A percentile compares a stretch with the other conserved stretches of the same genome.
These are phyloP conservation scores for Clitopilus hobsonii DNA, from an alignment of 768 basidiomycete species.

Conservation along the genomic window DNA sequence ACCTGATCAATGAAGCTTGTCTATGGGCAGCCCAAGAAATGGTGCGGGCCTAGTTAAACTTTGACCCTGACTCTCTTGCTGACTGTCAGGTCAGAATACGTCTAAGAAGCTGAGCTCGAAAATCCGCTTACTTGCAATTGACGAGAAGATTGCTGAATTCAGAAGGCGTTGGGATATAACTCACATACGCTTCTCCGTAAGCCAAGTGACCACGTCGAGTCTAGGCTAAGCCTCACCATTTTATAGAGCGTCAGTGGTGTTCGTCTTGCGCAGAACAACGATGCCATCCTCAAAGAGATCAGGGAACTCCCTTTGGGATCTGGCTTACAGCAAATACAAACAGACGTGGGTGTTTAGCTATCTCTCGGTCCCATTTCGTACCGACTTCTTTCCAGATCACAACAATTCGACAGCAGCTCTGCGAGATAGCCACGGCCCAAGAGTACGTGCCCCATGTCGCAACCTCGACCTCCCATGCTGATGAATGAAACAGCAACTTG, in stretches of 20 bases:
- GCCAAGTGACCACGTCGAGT: background rate
- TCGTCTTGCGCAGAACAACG: background rate
- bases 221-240: background rate
- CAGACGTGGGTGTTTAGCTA: background rate
- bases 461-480: background rate
- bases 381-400: background rate
- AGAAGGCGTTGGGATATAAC: background rate
- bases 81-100: background rate
- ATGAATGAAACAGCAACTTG: background rate
- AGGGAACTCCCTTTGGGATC: background rate
- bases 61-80: too few species aligned
- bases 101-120: background rate
- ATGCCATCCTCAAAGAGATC: background rate
- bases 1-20: background rate
- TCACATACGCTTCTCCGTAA: background rate
- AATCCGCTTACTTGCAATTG: background rate
- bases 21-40: background rate
- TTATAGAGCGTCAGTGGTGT: background rate
- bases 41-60: background rate
- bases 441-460: background rate
- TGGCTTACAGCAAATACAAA: background rate
- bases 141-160: background rate
- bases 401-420: background rate
- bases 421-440: background rate
- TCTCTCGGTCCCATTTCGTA: background rate